Conservation (phyloP, 139 green algal genomes). For the Closterium sp. region DNA sequence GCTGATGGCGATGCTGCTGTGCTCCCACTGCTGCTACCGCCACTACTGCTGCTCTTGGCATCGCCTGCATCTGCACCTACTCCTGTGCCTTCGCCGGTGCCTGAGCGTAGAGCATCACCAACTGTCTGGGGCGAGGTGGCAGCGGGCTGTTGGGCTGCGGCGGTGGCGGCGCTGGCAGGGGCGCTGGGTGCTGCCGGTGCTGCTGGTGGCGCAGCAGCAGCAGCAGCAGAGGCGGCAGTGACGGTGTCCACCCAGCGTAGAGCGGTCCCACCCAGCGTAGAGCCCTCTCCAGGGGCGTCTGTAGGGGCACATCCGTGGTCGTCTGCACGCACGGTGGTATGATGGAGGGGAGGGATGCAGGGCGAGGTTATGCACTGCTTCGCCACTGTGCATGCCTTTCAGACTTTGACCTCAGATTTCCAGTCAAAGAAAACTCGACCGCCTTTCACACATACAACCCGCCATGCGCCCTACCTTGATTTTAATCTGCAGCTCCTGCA, state of each 20-base stretch:
- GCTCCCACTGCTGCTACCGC: background rate
- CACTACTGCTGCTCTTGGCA: background rate
- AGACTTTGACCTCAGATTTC: no score
- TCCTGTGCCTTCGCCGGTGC: no score
- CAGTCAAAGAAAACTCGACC: no score
- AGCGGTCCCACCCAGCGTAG: no score
- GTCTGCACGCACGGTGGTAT: background rate
- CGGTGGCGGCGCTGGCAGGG: background rate
- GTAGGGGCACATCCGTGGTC: background rate
- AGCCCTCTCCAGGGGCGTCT: slow-evolving; percentile 14
- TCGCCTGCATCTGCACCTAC: no score
- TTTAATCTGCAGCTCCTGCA: slow-evolving; percentile 37
- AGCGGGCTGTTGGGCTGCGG: background rate
- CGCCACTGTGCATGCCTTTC: no score
- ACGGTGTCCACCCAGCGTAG: slow-evolving; percentile 31
- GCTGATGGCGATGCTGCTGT: background rate
- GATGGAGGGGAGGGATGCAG: no score
- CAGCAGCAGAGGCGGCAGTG: background rate
- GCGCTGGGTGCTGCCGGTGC: background rate
- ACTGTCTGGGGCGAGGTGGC: background rate
- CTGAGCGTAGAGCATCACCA: background rate
- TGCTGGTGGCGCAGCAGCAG: background rate
- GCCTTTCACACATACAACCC: background rate
- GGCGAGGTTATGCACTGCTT: no score
- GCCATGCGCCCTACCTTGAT: slow-evolving; percentile 7